A percentile compares a stretch with the other conserved stretches of the same genome.
phyloP scores from a whole-genome alignment of 306 rosid genomes.

The Sesbania bispinosa region DNA sequence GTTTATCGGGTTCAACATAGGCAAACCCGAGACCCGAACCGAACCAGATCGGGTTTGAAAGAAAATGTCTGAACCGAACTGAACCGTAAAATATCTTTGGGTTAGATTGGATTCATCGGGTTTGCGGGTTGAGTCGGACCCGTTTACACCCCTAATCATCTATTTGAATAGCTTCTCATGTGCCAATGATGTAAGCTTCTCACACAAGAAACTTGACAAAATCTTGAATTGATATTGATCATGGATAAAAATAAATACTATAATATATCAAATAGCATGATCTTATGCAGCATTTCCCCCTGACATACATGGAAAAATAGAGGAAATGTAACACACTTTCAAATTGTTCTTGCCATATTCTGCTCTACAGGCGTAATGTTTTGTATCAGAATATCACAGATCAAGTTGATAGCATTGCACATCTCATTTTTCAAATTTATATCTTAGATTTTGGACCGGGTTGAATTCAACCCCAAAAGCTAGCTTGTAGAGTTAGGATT shows the following conservation, averaged over 20 bases:
- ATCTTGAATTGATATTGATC: neutral
- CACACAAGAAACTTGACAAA: neutral
- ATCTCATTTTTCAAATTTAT: conserved; percentile 2
- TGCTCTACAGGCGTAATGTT: neutral
- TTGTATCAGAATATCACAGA: neutral
- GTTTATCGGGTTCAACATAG: too few species aligned
- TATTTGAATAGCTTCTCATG: neutral
- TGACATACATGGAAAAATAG: neutral
- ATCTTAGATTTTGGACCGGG: too few species aligned
- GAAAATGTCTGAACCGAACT: too few species aligned
- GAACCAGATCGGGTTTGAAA: too few species aligned
- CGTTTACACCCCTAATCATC: too few species aligned
- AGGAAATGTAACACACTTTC: neutral
- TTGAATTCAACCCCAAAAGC: too few species aligned
- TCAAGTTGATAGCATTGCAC: neutral
- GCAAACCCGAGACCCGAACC: too few species aligned
- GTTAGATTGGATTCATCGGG: too few species aligned
- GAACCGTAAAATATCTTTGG: too few species aligned
- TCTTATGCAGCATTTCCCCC: neutral
- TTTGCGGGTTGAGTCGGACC: too few species aligned
- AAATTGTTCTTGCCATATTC: conserved; percentile 1
- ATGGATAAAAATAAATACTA: conserved; percentile 1
- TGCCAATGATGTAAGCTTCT: conserved; percentile 5
- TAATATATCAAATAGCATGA: neutral
- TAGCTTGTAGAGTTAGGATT: too few species aligned